phyloP scores from a whole-genome alignment of 805 yeast genomes.

The Metschnikowia sp. region DNA sequence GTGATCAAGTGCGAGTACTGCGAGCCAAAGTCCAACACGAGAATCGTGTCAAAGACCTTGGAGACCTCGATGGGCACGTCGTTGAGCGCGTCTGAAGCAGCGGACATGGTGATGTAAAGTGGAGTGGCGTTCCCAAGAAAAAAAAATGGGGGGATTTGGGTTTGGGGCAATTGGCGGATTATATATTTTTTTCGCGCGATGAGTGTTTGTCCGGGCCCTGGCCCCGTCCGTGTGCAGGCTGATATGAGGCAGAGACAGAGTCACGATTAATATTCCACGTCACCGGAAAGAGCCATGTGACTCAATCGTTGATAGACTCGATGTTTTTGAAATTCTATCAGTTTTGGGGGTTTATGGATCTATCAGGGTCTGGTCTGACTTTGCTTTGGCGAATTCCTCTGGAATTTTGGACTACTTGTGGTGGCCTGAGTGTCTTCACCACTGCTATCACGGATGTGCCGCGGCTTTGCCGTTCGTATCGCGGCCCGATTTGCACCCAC shows the following conservation, averaged over 20 bases:
- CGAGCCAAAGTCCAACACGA: constrained; percentile 97
- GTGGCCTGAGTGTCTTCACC: too few relatives aligned
- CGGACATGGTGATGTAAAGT: constrained; percentile 4
- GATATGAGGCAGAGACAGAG: too few relatives aligned
- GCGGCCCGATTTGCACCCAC: neutral
- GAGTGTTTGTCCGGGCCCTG: neutral
- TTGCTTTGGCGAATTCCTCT: too few relatives aligned
- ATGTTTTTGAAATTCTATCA: too few relatives aligned
- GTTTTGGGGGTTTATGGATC: too few relatives aligned
- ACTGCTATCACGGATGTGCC: neutral
- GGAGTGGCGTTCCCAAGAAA: constrained; percentile 1
- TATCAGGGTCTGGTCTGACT: too few relatives aligned
- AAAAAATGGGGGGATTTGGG: neutral
- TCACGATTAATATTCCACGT: too few relatives aligned
- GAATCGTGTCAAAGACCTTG: constrained; percentile 89
- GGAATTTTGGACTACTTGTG: too few relatives aligned
- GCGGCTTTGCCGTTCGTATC: neutral
- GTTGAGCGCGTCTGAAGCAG: constrained; percentile 13
- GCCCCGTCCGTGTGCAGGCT: too few relatives aligned
- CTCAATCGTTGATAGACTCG: too few relatives aligned
- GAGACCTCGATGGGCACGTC: constrained; percentile 64
- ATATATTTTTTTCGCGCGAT: neutral
- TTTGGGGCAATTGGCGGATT: neutral
- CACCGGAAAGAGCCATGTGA: too few relatives aligned
- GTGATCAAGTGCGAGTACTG: constrained; percentile 97